These are phyloP conservation scores for Prunus dulcis DNA, from an alignment of 306 rosid genomes.

Conservation along the genomic window DNA sequence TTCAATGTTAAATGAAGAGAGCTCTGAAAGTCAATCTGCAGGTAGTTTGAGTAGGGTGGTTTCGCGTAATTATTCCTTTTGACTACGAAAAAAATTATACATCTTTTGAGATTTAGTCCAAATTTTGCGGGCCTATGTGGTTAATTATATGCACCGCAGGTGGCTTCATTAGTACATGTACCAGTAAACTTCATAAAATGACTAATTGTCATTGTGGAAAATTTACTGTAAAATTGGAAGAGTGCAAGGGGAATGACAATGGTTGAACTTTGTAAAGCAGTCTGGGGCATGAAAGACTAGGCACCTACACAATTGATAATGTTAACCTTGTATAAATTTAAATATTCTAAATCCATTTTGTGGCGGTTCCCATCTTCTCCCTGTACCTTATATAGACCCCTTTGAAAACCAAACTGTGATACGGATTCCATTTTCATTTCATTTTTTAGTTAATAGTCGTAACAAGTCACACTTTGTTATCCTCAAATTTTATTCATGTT, in stretches of 20 bases:
- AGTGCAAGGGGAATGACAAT: neutral
- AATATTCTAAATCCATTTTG: neutral
- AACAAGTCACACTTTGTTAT: neutral
- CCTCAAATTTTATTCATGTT: conserved; percentile 6
- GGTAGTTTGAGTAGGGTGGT: conserved; percentile 25
- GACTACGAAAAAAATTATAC: too few species aligned
- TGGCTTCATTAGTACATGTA: neutral
- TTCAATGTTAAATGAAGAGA: conserved; percentile 38
- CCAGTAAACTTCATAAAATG: neutral
- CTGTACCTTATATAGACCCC: neutral
- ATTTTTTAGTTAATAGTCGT: neutral
- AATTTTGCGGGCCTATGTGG: neutral
- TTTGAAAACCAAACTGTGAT: conserved; percentile 4
- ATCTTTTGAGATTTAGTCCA: too few species aligned
- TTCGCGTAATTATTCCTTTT: neutral
- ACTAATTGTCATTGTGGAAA: neutral
- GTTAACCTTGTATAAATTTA: neutral
- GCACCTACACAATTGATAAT: neutral
- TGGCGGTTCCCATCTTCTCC: neutral
- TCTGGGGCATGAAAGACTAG: neutral
- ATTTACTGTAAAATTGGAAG: neutral
- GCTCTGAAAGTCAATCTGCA: conserved; percentile 36
- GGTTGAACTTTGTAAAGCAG: neutral
- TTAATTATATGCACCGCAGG: neutral
- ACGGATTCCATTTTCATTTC: conserved; percentile 4